Conservation (phyloP, 306 rosid species). For the Sicyos edulis region DNA sequence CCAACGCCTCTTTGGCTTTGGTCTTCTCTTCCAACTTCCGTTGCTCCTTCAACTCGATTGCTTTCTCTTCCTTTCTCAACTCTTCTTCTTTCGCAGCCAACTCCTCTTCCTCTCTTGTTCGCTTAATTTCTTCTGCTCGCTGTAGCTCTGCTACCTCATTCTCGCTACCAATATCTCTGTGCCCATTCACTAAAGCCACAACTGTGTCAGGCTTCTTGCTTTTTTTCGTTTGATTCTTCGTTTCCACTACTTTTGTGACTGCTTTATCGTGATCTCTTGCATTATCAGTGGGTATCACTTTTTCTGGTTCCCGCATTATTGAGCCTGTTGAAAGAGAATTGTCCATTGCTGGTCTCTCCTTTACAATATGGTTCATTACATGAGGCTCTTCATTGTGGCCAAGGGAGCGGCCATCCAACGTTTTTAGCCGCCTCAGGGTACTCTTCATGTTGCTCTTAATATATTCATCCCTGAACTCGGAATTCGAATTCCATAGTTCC, state of each 20-base stretch:
- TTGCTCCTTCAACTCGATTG: slow-evolving; percentile 54
- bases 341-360: slow-evolving; percentile 36
- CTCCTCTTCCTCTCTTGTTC: slow-evolving; percentile 67
- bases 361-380: slow-evolving; percentile 31
- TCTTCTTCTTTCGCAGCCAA: slow-evolving; percentile 54
- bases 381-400: slow-evolving; percentile 81
- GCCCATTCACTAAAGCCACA: slow-evolving; percentile 29
- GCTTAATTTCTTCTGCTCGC: slow-evolving; percentile 34
- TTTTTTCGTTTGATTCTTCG: slow-evolving; percentile 33
- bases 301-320: slow-evolving; percentile 36
- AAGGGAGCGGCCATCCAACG: slow-evolving; percentile 68
- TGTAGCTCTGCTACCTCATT: slow-evolving; percentile 39
- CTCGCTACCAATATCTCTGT: slow-evolving; percentile 31
- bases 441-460: slow-evolving; percentile 68
- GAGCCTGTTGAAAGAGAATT: slow-evolving; percentile 28
- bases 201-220: slow-evolving; percentile 36
- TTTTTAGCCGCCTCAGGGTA: slow-evolving; percentile 69
- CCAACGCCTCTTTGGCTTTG: slow-evolving; percentile 73
- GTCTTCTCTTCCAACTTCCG: slow-evolving; percentile 66
- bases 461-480: slow-evolving; percentile 66
- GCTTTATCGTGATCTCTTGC: slow-evolving; percentile 35
- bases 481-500: slow-evolving; percentile 57
- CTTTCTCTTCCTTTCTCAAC: slow-evolving; percentile 62
- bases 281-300: slow-evolving; percentile 31
- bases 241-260: slow-evolving; percentile 29